phyloP scores from a whole-genome alignment of 192 early-diverging fungal genomes.

The Backusella morwellensis region DNA sequence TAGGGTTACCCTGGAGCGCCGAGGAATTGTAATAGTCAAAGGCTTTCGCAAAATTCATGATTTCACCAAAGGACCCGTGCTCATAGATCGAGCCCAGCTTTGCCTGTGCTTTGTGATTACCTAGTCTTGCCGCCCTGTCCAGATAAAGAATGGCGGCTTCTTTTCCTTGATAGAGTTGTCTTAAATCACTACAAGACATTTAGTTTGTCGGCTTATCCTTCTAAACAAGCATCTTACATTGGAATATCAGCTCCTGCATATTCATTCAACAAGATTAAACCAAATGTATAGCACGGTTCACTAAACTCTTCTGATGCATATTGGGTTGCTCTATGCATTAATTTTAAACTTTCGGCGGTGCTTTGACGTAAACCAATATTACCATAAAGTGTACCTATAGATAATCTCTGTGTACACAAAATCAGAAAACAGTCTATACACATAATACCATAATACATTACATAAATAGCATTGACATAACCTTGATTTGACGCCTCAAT shows the following conservation, averaged over 20 bases:
- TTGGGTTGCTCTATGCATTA: slow-evolving; percentile 71
- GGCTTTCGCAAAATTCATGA: slow-evolving; percentile 62
- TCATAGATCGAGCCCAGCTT: slow-evolving; percentile 80
- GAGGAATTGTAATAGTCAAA: slow-evolving; percentile 80
- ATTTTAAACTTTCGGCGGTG: slow-evolving; percentile 75
- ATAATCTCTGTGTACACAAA: slow-evolving; percentile 57
- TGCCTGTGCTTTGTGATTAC: slow-evolving; percentile 68
- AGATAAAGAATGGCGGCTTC: slow-evolving; percentile 74
- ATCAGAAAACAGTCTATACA: not conserved
- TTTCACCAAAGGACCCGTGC: slow-evolving; percentile 67
- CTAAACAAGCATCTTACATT: not conserved
- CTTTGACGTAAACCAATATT: slow-evolving; percentile 63
- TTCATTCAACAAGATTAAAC: slow-evolving; percentile 72
- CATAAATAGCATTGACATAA: slow-evolving; percentile 61
- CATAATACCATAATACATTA: slow-evolving; percentile 10
- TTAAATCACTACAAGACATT: not conserved
- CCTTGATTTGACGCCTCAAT: slow-evolving; percentile 65
- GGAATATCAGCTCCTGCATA: slow-evolving; percentile 53
- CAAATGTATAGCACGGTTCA: slow-evolving; percentile 76
- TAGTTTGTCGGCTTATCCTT: too few relatives aligned
- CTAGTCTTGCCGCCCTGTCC: slow-evolving; percentile 72
- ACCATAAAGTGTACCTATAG: slow-evolving; percentile 73
- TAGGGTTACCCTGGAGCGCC: slow-evolving; percentile 68
- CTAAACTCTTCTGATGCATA: slow-evolving; percentile 71
- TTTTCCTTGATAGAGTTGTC: not conserved